Conservation (phyloP, 2,329 filamentous ascomycete genomes). For the Calonectria leucothoes region DNA sequence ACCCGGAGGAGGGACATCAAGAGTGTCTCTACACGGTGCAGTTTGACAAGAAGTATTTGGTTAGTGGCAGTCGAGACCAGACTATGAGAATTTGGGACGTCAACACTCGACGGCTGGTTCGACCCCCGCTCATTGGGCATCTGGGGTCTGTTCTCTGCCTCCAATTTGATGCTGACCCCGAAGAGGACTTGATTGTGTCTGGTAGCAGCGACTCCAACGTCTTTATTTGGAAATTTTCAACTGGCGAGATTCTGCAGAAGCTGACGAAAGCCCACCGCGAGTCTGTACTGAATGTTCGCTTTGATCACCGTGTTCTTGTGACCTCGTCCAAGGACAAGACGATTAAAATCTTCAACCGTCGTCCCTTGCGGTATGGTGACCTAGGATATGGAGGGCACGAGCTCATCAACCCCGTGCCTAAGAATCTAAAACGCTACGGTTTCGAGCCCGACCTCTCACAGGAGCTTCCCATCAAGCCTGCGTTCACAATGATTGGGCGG, state of each 20-base stretch:
- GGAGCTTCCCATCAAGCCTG: slow-evolving; percentile 65
- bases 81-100: slow-evolving; percentile 93
- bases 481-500: slow-evolving; percentile 82
- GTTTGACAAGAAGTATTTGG: slow-evolving; percentile 85
- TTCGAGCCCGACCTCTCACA: slow-evolving; percentile 59
- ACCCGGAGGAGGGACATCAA: slow-evolving; percentile 84
- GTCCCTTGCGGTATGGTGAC: slow-evolving; percentile 71
- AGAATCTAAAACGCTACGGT: slow-evolving; percentile 65
- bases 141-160: slow-evolving; percentile 90
- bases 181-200: slow-evolving; percentile 93
- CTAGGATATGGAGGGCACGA: slow-evolving; percentile 61
- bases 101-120: slow-evolving; percentile 80
- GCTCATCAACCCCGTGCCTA: slow-evolving; percentile 64
- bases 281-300: slow-evolving; percentile 92
- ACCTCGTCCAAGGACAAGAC: slow-evolving; percentile 98
- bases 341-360: slow-evolving; percentile 95
- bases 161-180: slow-evolving; percentile 90
- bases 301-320: slow-evolving; percentile 90
- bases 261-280: slow-evolving; percentile 84
- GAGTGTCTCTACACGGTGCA: slow-evolving; percentile 98
- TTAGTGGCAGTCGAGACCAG: slow-evolving; percentile 92
- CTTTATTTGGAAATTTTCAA: slow-evolving; percentile 94
- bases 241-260: slow-evolving; percentile 82
- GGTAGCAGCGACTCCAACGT: slow-evolving; percentile 93
- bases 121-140: slow-evolving; percentile 81